Evolutionary conservation across 768 basidiomycete species (phyloP).

Genomic region (Naganishia friedmannii): DNA sequence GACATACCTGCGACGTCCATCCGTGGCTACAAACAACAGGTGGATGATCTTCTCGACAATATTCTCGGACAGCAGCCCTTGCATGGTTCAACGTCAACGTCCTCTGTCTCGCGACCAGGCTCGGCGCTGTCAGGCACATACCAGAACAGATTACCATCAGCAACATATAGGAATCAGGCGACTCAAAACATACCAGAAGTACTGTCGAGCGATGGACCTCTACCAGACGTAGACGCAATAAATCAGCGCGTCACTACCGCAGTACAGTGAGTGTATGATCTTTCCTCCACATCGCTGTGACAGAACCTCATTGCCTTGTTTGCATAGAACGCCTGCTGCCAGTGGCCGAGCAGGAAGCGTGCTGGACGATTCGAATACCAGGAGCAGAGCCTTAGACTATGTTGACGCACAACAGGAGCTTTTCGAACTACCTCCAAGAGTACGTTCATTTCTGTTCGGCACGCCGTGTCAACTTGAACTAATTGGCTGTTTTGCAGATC

Average conservation of each 20-base stretch:
- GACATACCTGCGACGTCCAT: slow-evolving; percentile 52
- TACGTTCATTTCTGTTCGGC: slow-evolving; percentile 43
- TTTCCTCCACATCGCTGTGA: not conserved
- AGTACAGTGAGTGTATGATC: not conserved
- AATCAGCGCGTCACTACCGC: not conserved
- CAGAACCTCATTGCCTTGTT: not conserved
- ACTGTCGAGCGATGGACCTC: slow-evolving; percentile 35
- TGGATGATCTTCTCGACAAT: slow-evolving; percentile 68
- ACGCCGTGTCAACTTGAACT: not conserved
- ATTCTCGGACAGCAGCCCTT: slow-evolving; percentile 55
- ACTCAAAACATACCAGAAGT: slow-evolving; percentile 34
- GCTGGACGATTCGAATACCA: slow-evolving; percentile 24
- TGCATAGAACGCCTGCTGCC: not conserved
- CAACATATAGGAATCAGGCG: not conserved
- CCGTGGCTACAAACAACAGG: slow-evolving; percentile 56
- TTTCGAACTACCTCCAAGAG: slow-evolving; percentile 84
- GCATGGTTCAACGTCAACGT: slow-evolving; percentile 36
- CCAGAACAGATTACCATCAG: slow-evolving; percentile 28
- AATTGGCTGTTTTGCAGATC: slow-evolving; percentile 9
- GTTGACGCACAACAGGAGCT: slow-evolving; percentile 83
- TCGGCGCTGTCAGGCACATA: slow-evolving; percentile 38
- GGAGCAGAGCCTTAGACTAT: slow-evolving; percentile 21
- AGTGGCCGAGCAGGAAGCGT: slow-evolving; percentile 27
- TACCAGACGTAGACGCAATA: slow-evolving; percentile 30
- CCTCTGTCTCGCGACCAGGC: slow-evolving; percentile 27